These are phyloP conservation scores for Chara braunii DNA, from an alignment of 139 green algal genomes.

Conservation along the genomic window DNA sequence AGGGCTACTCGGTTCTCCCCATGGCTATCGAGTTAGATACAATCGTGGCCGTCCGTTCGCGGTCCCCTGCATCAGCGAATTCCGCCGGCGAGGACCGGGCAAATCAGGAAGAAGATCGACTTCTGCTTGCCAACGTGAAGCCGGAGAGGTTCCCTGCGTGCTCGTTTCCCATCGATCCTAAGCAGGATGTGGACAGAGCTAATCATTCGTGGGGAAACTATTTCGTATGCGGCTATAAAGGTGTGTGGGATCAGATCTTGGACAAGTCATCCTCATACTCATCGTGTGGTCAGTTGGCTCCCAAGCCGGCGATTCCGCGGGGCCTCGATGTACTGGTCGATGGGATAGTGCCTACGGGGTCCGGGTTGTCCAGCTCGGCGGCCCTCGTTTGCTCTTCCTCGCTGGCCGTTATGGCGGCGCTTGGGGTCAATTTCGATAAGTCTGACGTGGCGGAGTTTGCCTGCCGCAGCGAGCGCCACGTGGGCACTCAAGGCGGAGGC, in stretches of 20 bases:
- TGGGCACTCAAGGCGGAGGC: slow-evolving; percentile 65
- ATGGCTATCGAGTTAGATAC: slow-evolving; percentile 79
- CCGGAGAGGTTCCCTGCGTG: slow-evolving; percentile 57
- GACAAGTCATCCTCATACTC: slow-evolving; percentile 7
- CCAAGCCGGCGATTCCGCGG: background rate
- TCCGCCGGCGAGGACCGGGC: background rate
- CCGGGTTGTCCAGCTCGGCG: slow-evolving; percentile 76
- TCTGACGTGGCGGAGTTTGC: slow-evolving; percentile 78
- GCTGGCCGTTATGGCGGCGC: slow-evolving; percentile 64
- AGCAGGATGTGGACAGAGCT: slow-evolving; percentile 65
- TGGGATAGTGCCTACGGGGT: slow-evolving; percentile 72
- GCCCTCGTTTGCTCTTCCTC: slow-evolving; percentile 78
- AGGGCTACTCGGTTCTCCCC: slow-evolving; percentile 91
- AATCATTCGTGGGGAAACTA: slow-evolving; percentile 91
- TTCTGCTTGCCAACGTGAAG: slow-evolving; percentile 70
- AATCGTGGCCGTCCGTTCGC: slow-evolving; percentile 40
- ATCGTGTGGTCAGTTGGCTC: background rate
- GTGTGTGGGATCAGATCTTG: slow-evolving; percentile 30
- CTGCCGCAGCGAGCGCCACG: slow-evolving; percentile 49
- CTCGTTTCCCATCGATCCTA: slow-evolving; percentile 67
- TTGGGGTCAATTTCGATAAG: slow-evolving; percentile 39
- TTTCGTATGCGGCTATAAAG: slow-evolving; percentile 88
- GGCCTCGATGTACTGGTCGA: slow-evolving; percentile 79
- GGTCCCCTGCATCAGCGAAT: too few relatives aligned
- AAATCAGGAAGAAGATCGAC: background rate